Base-by-base conservation (phyloP, 2,329 filamentous ascomycete genomes). In the Fusarium chuoi region DNA sequence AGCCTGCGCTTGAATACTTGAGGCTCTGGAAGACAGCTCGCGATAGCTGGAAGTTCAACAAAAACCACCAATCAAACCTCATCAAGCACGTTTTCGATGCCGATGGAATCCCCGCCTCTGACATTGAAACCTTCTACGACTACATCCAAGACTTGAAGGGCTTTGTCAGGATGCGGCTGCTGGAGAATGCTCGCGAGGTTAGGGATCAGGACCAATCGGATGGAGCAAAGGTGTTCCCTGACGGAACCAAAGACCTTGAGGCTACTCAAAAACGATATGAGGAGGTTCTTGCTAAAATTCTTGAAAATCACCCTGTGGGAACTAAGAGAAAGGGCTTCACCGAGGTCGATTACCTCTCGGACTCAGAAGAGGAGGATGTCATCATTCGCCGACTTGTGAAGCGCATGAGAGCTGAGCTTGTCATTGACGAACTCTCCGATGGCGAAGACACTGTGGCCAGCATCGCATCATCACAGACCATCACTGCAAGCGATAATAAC, bases 31-130 rank as follows among this genome's bases (percentile, higher is more conserved):
- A 93, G 82, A 88, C 88, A 62, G 88, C 91, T 69, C 91, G 91
- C 65, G 85, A 88, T 15, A 87, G 86, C 76, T 98, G 96, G 96
- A 98, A 98, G 82, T 98, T 98, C 86, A 97, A 97, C 85, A 98
- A 98, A 85, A 95, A 94, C 77, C 91, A 94, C 79, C 95, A 98
- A 82, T 94, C 92, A 61, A 90, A 94, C 76, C 86, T 98, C 18
- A 89, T 98, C 79, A 96, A 96, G 82, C 91, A 97, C 84, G 84
- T 93, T 51, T 94, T 97, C 80, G 91, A 93, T 75, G 84, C 90
- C 73, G 89, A 91, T 76, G 88, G 89, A 70, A 89, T 98, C 48
- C 94, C 95, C 1, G 84, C 91, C 22, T 84, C 88, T 67, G 89
- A 96, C 82, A 91, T 94, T 66, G 84, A 89, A 52, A 87, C 90